These are phyloP conservation scores for Zarea fungicola DNA, from an alignment of 2,329 filamentous ascomycete species.

Conservation along the genomic window DNA sequence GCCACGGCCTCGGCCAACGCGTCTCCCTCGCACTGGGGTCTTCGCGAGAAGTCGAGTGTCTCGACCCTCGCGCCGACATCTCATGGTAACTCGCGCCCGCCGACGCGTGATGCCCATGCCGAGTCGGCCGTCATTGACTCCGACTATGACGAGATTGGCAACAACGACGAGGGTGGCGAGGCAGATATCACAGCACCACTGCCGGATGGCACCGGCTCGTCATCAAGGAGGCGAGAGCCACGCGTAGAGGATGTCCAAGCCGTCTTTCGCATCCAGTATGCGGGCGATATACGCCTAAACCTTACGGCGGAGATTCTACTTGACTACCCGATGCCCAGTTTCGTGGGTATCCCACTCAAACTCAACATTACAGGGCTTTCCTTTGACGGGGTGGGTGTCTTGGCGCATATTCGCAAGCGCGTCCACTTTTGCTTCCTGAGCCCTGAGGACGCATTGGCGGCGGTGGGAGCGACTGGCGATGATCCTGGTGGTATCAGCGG, in stretches of 20 bases:
- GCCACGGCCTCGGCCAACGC: conserved; percentile 5
- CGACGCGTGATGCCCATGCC: conserved; percentile 46
- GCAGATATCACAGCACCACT: conserved; percentile 14
- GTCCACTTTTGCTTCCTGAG: conserved; percentile 94
- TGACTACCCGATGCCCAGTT: conserved; percentile 97
- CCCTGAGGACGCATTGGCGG: conserved; percentile 79
- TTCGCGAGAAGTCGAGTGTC: conserved; percentile 57
- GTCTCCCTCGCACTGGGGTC: conserved; percentile 36
- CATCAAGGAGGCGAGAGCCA: conserved; percentile 61
- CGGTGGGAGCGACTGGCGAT: conserved; percentile 48
- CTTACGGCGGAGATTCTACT: conserved; percentile 92
- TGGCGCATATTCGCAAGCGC: conserved; percentile 83
- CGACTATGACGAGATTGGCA: conserved; percentile 28
- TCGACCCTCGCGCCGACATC: conserved; percentile 56
- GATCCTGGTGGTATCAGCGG: conserved; percentile 18
- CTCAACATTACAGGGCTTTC: conserved; percentile 91
- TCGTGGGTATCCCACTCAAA: conserved; percentile 90
- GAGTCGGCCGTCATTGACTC: conserved; percentile 36
- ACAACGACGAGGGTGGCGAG: conserved; percentile 18
- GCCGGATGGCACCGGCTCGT: conserved; percentile 21
- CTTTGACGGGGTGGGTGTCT: conserved; percentile 89
- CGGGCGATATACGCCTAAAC: conserved; percentile 79
- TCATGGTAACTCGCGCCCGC: conserved; percentile 48
- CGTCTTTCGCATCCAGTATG: conserved; percentile 84
- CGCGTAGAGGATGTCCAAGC: conserved; percentile 86